Conservation (phyloP, 176 grass and related monocot genomes). For the Ensete glaucum region DNA sequence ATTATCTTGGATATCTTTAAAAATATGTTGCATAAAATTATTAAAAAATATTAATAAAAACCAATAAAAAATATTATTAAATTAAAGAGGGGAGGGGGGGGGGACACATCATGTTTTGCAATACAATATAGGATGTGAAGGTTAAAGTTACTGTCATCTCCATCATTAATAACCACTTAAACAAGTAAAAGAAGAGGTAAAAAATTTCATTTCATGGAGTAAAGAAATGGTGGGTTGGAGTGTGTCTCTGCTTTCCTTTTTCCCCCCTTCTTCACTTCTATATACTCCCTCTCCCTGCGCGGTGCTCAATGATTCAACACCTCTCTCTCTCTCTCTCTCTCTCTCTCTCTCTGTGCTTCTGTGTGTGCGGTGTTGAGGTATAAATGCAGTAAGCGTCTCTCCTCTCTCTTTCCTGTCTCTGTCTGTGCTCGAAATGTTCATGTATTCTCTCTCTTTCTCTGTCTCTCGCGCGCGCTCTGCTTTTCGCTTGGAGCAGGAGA, state of each 20-base stretch:
- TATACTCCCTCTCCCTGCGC: not conserved
- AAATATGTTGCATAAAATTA: too few species aligned
- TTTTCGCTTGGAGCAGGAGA: not conserved
- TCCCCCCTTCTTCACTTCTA: not conserved
- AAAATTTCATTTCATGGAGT: not conserved
- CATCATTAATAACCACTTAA: not conserved
- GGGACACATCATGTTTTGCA: too few species aligned
- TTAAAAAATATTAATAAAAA: too few species aligned
- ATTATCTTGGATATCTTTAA: too few species aligned
- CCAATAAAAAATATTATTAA: too few species aligned
- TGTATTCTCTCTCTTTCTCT: not conserved
- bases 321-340: not conserved
- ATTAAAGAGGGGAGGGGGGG: too few species aligned
- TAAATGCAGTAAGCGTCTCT: slow-evolving; percentile 12
- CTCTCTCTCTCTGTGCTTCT: not conserved
- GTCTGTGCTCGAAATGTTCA: not conserved
- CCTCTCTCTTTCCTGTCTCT: not conserved
- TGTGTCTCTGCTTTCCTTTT: not conserved
- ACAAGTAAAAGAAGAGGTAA: not conserved
- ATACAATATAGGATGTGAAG: not conserved
- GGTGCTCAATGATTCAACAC: not conserved
- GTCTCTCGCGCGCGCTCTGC: not conserved
- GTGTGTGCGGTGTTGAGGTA: not conserved
- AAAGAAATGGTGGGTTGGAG: not conserved
- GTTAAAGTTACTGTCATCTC: not conserved